phyloP scores from a whole-genome alignment of 176 grass and related monocot genomes.

The Carex kokanica region DNA sequence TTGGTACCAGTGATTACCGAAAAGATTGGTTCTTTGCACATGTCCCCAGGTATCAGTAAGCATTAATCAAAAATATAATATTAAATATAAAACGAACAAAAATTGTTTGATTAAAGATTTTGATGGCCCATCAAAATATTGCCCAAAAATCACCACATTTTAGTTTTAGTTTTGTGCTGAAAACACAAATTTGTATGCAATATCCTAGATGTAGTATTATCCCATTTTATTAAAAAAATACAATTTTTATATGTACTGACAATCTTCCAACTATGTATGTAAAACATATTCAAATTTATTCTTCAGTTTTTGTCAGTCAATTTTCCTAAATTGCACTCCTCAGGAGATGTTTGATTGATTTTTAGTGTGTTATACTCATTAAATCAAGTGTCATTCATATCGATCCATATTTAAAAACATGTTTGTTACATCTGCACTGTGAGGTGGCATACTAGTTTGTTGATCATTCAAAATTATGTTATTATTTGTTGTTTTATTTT shows the following conservation, averaged over 20 bases:
- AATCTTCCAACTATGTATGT: neutral
- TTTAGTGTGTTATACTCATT: neutral
- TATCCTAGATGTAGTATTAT: neutral
- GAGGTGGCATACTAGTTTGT: neutral
- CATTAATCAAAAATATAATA: neutral
- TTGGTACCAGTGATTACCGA: conserved; percentile 47
- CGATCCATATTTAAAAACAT: neutral
- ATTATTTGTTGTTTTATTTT: neutral
- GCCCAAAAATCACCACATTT: neutral
- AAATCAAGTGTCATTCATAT: too few species aligned
- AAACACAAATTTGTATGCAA: neutral
- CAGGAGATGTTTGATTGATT: neutral
- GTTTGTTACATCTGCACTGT: neutral
- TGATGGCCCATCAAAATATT: neutral
- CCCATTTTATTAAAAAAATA: neutral
- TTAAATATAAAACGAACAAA: neutral
- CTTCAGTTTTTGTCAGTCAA: neutral
- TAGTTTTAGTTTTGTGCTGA: neutral
- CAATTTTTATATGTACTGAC: neutral
- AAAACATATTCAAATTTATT: neutral
- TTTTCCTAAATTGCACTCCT: neutral
- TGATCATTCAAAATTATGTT: neutral
- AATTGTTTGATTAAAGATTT: neutral
- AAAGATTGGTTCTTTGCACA: conserved; percentile 95
- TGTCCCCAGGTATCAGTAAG: conserved; percentile 42